Conservation (phyloP, 257 asterid genomes). For the Lycium ferocissimum region DNA sequence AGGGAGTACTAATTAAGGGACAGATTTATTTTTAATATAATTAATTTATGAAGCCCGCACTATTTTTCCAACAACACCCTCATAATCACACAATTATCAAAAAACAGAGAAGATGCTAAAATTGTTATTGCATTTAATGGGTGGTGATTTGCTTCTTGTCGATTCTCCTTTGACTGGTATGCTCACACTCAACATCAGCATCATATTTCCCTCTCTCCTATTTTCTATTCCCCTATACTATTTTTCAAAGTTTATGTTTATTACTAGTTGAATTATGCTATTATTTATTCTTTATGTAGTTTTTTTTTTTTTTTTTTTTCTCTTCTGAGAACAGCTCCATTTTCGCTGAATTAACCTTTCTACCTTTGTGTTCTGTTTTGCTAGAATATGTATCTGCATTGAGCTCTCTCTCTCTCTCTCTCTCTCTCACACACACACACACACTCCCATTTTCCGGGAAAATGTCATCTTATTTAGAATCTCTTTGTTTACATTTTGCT, state of each 20-base stretch:
- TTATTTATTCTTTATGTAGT: neutral
- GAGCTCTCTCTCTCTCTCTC: neutral
- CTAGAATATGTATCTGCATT: neutral
- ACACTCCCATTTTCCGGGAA: neutral
- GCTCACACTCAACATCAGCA: neutral
- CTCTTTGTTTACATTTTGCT: neutral
- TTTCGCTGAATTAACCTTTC: neutral
- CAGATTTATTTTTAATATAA: neutral
- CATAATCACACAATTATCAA: neutral
- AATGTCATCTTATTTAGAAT: neutral
- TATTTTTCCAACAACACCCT: neutral
- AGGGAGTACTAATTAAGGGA: neutral
- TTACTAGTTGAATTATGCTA: neutral
- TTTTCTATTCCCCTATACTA: neutral
- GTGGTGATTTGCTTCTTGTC: neutral
- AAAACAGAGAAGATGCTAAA: neutral
- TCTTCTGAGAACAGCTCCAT: slow-evolving; percentile 4
- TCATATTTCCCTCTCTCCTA: neutral
- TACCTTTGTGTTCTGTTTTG: neutral
- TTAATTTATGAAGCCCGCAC: neutral
- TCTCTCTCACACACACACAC: no score
- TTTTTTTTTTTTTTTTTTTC: neutral
- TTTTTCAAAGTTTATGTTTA: neutral
- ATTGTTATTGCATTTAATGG: neutral
- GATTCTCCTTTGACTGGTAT: neutral